These are phyloP conservation scores for Pelomyxa schiedti DNA, from an alignment of 78 protist genomes.

Conservation along the genomic window DNA sequence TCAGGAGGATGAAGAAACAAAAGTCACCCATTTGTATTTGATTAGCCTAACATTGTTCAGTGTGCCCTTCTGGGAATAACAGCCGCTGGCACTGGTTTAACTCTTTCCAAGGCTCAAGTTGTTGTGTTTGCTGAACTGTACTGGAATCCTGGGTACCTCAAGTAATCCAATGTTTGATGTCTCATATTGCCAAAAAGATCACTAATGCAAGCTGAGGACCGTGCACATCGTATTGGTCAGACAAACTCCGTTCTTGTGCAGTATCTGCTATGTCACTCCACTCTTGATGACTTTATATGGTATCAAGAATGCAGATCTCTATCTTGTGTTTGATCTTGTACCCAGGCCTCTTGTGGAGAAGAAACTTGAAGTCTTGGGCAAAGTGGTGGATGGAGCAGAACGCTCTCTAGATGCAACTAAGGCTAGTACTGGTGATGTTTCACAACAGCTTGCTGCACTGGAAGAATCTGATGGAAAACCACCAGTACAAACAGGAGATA, in stretches of 20 bases:
- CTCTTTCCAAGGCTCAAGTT: slow-evolving; percentile 62
- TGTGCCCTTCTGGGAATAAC: slow-evolving; percentile 72
- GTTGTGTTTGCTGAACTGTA: slow-evolving; percentile 76
- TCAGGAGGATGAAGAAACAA: slow-evolving; percentile 25
- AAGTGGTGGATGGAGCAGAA: not conserved
- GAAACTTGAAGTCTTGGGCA: not conserved
- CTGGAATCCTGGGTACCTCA: slow-evolving; percentile 75
- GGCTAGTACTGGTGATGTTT: too few species aligned
- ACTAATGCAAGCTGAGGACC: slow-evolving; percentile 54
- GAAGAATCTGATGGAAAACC: too few species aligned
- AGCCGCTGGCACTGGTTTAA: slow-evolving; percentile 74
- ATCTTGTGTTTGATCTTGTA: too few species aligned
- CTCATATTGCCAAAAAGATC: too few species aligned
- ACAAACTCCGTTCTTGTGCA: slow-evolving; percentile 20
- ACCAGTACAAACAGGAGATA: too few species aligned
- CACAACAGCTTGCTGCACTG: too few species aligned
- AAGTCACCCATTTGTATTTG: too few species aligned
- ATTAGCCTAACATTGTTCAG: too few species aligned
- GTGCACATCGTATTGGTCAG: slow-evolving; percentile 63
- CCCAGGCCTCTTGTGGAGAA: slow-evolving; percentile 2
- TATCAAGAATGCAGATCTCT: too few species aligned
- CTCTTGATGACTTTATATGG: slow-evolving; percentile 46
- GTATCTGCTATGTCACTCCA: slow-evolving; percentile 27
- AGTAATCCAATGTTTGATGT: too few species aligned
- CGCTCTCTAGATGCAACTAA: not conserved